Percentiles rank a stretch among this genome's conserved stretches.
Evolutionary conservation across 352 stramenopile species (phyloP).

Genomic region (Pythium scleroteichum): DNA sequence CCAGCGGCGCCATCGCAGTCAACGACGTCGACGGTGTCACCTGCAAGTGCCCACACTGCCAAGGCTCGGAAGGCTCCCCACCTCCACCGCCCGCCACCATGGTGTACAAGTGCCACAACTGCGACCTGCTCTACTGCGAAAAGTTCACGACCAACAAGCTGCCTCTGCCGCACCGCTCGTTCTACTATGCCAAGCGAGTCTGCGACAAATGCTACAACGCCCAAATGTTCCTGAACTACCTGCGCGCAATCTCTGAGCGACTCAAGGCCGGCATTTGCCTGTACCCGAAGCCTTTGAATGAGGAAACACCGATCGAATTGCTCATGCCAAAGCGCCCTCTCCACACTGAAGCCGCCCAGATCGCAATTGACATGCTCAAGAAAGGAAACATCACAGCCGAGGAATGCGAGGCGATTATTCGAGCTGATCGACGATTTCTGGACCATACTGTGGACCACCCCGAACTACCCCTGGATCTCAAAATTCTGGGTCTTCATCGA

Average conservation of each 20-base stretch:
- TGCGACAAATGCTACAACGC: conserved; percentile 84
- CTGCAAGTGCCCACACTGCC: conserved; percentile 72
- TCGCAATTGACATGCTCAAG: conserved; percentile 88
- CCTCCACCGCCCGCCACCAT: conserved; percentile 40
- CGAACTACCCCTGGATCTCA: conserved; percentile 82
- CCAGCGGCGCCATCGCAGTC: conserved; percentile 45
- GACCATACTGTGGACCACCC: conserved; percentile 84
- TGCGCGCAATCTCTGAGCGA: conserved; percentile 83
- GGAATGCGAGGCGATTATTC: conserved; percentile 85
- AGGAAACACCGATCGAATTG: conserved; percentile 82
- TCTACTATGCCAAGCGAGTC: conserved; percentile 86
- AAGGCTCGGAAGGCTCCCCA: conserved; percentile 35
- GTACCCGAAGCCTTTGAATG: conserved; percentile 83
- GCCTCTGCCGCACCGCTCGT: conserved; percentile 72
- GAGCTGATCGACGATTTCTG: conserved; percentile 81
- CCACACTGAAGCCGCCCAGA: conserved; percentile 80
- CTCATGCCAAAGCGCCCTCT: conserved; percentile 86
- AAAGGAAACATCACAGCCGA: conserved; percentile 80
- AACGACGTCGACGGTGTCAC: conserved; percentile 53
- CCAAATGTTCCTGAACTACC: conserved; percentile 85
- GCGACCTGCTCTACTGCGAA: conserved; percentile 76
- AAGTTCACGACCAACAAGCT: conserved; percentile 82
- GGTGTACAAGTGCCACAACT: conserved; percentile 85
- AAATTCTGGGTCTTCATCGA: conserved; percentile 84
- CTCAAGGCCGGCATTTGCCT: conserved; percentile 86